A percentile compares a stretch with the other conserved stretches of the same genome.
Evolutionary conservation across 495 filamentous ascomycete genomes (phyloP).

Genomic region (Penicillium egyptiacum): DNA sequence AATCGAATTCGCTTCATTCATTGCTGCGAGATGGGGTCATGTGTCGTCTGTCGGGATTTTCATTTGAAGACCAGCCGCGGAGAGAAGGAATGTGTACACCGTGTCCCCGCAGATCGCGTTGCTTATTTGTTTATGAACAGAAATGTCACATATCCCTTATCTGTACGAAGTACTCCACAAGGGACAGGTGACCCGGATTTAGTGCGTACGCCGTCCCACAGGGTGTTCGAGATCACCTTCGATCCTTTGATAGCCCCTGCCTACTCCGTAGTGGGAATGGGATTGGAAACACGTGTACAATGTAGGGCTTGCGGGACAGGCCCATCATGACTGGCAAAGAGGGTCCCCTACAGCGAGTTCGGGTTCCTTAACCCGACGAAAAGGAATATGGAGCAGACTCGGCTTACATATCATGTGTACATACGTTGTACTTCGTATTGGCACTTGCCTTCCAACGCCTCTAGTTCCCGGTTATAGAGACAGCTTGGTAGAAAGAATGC

Average conservation of each 20-base stretch:
- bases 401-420: neutral
- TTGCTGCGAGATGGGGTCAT: conserved; percentile 11
- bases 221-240: conserved; percentile 17
- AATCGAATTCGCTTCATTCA: conserved; percentile 11
- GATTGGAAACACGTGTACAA: neutral
- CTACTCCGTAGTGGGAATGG: neutral
- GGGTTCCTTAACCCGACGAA: neutral
- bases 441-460: conserved; percentile 1
- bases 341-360: neutral
- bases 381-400: neutral
- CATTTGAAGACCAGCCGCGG: neutral
- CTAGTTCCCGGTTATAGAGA: conserved; percentile 9
- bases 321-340: neutral
- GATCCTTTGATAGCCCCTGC: conserved; percentile 14
- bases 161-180: neutral
- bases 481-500: conserved; percentile 11
- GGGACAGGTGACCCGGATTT: conserved; percentile 13
- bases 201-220: conserved; percentile 5
- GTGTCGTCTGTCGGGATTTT: neutral
- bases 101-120: neutral
- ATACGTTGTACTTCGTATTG: neutral
- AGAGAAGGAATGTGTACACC: neutral
- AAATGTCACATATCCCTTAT: conserved; percentile 4
- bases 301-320: neutral
- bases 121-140: neutral